Conservation (phyloP, 2,329 filamentous ascomycete genomes). For the Trematosphaeria pertusa region DNA sequence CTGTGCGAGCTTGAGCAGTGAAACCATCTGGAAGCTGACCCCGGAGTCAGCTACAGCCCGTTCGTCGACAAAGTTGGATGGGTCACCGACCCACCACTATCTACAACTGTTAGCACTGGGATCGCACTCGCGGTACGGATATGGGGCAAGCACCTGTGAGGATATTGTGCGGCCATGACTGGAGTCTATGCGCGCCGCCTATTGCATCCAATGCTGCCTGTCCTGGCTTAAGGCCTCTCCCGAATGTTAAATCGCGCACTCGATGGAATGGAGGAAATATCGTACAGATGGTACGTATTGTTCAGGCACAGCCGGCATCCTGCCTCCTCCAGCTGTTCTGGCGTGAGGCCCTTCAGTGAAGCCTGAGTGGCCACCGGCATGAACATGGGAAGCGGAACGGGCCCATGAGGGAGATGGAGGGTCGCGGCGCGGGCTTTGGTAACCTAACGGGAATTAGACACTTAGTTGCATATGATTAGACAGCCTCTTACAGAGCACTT, state of each 20-base stretch:
- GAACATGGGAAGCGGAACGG: conserved; percentile 89
- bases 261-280: not conserved
- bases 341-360: conserved; percentile 91
- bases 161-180: conserved; percentile 95
- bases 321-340: conserved; percentile 87
- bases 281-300: conserved; percentile 89
- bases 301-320: conserved; percentile 92
- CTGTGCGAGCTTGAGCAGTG: conserved; percentile 87
- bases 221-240: conserved; percentile 83
- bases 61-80: conserved; percentile 21
- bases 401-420: conserved; percentile 88
- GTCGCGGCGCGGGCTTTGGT: conserved; percentile 92
- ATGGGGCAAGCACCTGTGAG: conserved; percentile 66
- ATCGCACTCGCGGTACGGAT: too few relatives aligned
- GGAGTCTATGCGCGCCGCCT: conserved; percentile 91
- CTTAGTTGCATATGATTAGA: conserved; percentile 8
- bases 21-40: conserved; percentile 96
- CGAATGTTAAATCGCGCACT: conserved; percentile 24
- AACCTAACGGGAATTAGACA: conserved; percentile 69
- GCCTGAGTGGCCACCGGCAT: conserved; percentile 99
- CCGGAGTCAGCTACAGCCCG: conserved; percentile 33
- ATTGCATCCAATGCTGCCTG: conserved; percentile 86
- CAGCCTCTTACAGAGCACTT: conserved; percentile 45
- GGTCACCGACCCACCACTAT: conserved; percentile 54
- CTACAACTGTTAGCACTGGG: conserved; percentile 42